Evolutionary conservation across 139 green algal species (phyloP).

Genomic region (Chlorella sorokiniana): DNA sequence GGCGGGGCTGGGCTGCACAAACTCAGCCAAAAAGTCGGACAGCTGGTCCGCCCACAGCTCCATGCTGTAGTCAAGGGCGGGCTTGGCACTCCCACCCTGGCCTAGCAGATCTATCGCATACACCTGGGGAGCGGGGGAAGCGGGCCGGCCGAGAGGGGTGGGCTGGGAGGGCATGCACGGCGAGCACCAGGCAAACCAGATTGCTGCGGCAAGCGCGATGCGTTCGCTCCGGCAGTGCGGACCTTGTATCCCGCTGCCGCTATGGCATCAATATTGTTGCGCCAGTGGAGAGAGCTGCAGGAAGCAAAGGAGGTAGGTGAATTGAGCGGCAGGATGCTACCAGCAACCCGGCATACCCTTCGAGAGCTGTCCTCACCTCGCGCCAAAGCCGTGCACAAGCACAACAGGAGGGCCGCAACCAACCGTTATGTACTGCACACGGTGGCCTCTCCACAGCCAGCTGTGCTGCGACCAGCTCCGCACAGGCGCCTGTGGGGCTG

Average conservation of each 20-base stretch:
- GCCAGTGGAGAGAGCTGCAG: slow-evolving; percentile 19
- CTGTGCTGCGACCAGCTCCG: background rate
- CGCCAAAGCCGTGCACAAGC: slow-evolving; percentile 47
- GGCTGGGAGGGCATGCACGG: too few relatives aligned
- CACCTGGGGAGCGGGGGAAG: background rate
- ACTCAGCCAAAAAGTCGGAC: slow-evolving; percentile 40
- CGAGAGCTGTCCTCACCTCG: background rate
- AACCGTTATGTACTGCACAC: background rate
- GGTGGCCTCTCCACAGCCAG: slow-evolving; percentile 8
- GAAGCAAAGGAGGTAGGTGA: too few relatives aligned
- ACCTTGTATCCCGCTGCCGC: slow-evolving; percentile 40
- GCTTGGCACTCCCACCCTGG: slow-evolving; percentile 37
- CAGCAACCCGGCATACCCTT: background rate
- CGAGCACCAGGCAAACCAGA: background rate
- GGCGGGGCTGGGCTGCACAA: slow-evolving; percentile 24
- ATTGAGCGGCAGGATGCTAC: background rate
- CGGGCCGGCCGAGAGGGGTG: background rate
- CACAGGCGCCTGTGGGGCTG: background rate
- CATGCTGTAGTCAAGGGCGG: slow-evolving; percentile 38
- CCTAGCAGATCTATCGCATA: slow-evolving; percentile 44
- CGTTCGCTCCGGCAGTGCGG: background rate
- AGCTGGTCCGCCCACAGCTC: slow-evolving; percentile 43
- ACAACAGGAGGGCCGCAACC: slow-evolving; percentile 32
- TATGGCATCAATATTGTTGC: slow-evolving; percentile 23
- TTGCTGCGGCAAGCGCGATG: background rate